Conservation (phyloP, 2,329 filamentous ascomycete species). For the Acrocalymma vagum region DNA sequence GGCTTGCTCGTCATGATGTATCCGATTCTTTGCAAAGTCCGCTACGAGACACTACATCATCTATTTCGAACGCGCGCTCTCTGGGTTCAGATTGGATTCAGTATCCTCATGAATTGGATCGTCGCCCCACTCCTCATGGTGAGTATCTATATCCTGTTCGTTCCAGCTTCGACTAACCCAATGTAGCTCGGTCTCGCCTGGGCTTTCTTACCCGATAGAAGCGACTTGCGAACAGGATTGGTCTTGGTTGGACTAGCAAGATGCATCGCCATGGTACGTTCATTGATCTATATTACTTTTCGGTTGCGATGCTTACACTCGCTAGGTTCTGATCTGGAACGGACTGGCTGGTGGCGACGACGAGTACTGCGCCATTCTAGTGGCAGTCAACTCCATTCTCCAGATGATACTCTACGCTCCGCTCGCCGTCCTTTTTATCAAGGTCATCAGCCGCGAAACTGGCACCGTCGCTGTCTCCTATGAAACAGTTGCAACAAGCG, state of each 20-base stretch:
- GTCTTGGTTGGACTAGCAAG: conserved; percentile 80
- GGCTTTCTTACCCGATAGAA: conserved; percentile 48
- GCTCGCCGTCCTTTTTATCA: conserved; percentile 59
- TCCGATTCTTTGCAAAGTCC: conserved; percentile 83
- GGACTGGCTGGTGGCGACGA: conserved; percentile 74
- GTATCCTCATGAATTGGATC: conserved; percentile 80
- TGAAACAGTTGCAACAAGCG: conserved; percentile 73
- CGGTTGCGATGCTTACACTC: conserved; percentile 3
- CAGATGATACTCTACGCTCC: conserved; percentile 51
- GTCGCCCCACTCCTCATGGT: conserved; percentile 83
- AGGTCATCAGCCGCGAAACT: conserved; percentile 65
- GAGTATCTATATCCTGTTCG: conserved; percentile 2
- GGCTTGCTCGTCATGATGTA: conserved; percentile 90
- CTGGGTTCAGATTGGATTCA: conserved; percentile 79
- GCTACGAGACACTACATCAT: conserved; percentile 74
- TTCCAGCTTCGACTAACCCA: conserved; percentile 6
- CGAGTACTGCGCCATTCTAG: conserved; percentile 75
- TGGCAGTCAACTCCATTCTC: conserved; percentile 51
- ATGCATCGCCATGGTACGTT: conserved; percentile 80
- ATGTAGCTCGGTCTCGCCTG: conserved; percentile 69
- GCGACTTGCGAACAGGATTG: conserved; percentile 63
- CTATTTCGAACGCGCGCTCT: conserved; percentile 67
- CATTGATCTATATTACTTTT: conserved; percentile 50
- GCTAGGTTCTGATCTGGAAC: conserved; percentile 74
- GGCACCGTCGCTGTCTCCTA: conserved; percentile 60